Base-by-base conservation (phyloP, 768 basidiomycete genomes). In the Dentipellis sp. region DNA sequence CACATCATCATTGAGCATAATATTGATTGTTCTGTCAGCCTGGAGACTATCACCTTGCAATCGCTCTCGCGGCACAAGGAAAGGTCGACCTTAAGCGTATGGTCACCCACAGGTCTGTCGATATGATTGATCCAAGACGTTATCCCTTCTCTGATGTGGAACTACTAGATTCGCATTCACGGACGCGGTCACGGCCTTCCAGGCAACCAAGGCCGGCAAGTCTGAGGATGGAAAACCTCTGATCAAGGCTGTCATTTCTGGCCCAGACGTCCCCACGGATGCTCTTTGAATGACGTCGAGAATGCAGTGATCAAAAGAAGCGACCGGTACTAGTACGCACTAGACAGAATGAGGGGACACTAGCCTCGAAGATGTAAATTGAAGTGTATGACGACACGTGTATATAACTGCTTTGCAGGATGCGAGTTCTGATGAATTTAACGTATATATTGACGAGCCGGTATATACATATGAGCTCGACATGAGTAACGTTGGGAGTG, bases 161-260 rank as follows among this genome's bases (percentile, higher is more conserved):
- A 58, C 12, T 53, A 17, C 56, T 64, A 86, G 87, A 17, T 92
- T 80, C 72, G 66, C 76, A 37, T 97, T 97, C 68, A 75, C 84
- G 40, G 77, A 93, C 11, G 91, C 93, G 50, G 70, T 80, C 21
- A 73, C 74, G 51, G 95, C 94, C 2, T 97, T 97, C 78, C 73
- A 87, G 56, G 82, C 86, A 12, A 97, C 88, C 38, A 80, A 82
- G 57, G 68, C 72, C 17, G 92, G 94, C 29, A 90, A 86, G 75
- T 86, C 91, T 50, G 75, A 80, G 54, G 90, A 97, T 65, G 94
- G 94, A 49, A 90, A 85, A 69, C 80, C 80, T 36, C 85, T 94
- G 45, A 94, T 95, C 66, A 95, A 97, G 71, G 84, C 81, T 36
- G 84, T 95, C 60, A 92, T 94, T 61, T 87, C 86, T 50, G 91